A percentile compares a stretch with the other conserved stretches of the same genome.
Evolutionary conservation across 495 filamentous ascomycete species (phyloP).

Genomic region (Tetracladium marchalianum): DNA sequence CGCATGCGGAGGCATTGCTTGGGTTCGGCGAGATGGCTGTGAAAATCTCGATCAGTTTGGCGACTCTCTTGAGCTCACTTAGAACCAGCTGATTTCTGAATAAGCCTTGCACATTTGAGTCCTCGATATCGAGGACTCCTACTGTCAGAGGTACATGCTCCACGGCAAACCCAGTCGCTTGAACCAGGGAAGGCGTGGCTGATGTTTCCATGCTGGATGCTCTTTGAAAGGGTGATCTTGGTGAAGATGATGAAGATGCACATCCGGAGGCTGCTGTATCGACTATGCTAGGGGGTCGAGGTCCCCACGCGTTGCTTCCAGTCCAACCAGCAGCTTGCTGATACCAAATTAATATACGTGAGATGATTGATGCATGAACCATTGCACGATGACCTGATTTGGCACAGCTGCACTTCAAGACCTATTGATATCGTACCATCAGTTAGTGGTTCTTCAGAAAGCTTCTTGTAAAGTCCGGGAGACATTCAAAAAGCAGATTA

Average conservation of each 20-base stretch:
- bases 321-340: conserved; percentile 22
- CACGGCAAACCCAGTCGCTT: conserved; percentile 13
- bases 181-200: conserved; percentile 9
- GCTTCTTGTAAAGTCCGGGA: no score
- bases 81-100: conserved; percentile 15
- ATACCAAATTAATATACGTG: conserved; percentile 24
- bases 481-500: no score
- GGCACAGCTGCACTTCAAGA: conserved; percentile 24
- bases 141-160: conserved; percentile 14
- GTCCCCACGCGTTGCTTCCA: conserved; percentile 3
- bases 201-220: conserved; percentile 3
- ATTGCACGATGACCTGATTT: conserved; percentile 18
- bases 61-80: conserved; percentile 15
- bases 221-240: conserved; percentile 3
- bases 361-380: conserved; percentile 27
- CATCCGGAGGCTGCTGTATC: conserved; percentile 3
- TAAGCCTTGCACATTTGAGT: conserved; percentile 15
- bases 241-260: conserved; percentile 2
- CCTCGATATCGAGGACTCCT: conserved; percentile 17
- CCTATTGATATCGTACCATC: neutral
- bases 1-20: conserved; percentile 5
- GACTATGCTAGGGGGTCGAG: conserved; percentile 3
- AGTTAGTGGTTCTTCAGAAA: no score
- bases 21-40: conserved; percentile 2
- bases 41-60: conserved; percentile 15